Evolutionary conservation across 345 rosid genomes (phyloP).

Genomic region (Gossypium arboreum): DNA sequence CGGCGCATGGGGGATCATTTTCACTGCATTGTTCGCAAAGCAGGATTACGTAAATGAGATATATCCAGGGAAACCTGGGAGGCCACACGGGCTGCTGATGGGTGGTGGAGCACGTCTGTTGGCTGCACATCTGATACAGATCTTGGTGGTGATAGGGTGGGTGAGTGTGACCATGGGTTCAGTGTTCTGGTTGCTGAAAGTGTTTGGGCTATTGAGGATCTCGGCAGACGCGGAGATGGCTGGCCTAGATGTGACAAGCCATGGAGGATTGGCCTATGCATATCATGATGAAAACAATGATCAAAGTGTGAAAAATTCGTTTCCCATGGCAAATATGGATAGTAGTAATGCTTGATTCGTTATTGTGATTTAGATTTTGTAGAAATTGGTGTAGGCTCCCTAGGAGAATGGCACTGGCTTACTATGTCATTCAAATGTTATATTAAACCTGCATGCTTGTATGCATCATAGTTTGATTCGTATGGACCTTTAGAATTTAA

Average conservation of each 20-base stretch:
- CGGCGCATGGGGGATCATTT: constrained; percentile 54
- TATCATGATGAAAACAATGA: constrained; percentile 29
- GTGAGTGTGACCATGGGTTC: constrained; percentile 48
- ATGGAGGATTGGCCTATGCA: constrained; percentile 52
- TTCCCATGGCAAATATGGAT: constrained; percentile 32
- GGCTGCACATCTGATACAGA: constrained; percentile 39
- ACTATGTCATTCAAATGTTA: background rate
- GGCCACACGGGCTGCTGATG: constrained; percentile 40
- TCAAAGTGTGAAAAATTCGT: constrained; percentile 27
- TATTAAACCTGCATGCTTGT: background rate
- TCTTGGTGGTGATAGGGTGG: constrained; percentile 31
- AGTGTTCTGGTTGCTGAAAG: constrained; percentile 35
- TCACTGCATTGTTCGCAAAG: constrained; percentile 45
- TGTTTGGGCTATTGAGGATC: constrained; percentile 42
- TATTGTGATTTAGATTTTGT: background rate
- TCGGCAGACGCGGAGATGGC: constrained; percentile 49
- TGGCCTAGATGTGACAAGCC: constrained; percentile 55
- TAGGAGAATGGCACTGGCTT: background rate
- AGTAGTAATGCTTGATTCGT: constrained; percentile 7
- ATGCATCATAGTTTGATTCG: background rate
- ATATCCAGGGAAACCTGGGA: constrained; percentile 20
- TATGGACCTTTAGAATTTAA: background rate
- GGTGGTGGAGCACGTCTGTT: constrained; percentile 38
- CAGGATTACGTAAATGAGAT: constrained; percentile 36
- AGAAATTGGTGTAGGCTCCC: background rate